Conservation (phyloP, 2,329 filamentous ascomycete species). For the Epichloe festucae region DNA sequence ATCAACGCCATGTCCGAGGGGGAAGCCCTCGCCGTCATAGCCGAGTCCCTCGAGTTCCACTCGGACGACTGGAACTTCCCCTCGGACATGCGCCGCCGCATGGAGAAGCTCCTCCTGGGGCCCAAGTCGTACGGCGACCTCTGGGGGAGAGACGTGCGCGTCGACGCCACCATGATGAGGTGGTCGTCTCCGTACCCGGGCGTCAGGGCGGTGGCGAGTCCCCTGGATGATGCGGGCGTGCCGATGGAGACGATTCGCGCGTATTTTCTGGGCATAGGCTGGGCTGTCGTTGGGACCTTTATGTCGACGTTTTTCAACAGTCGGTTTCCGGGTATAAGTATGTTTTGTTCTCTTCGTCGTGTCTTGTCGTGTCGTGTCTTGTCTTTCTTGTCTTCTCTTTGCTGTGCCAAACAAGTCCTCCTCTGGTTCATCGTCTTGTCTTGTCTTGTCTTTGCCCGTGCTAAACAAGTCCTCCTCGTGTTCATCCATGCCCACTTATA, state of each 20-base stretch:
- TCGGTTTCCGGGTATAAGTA: conserved; percentile 24
- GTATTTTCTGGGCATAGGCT: conserved; percentile 25
- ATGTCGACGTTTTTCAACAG: conserved; percentile 29
- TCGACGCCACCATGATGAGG: conserved; percentile 26
- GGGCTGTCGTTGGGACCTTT: conserved; percentile 14
- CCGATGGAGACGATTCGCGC: conserved; percentile 29
- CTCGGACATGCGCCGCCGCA: conserved; percentile 27
- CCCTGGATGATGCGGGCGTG: conserved; percentile 20
- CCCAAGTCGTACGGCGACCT: conserved; percentile 26
- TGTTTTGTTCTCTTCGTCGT: not conserved
- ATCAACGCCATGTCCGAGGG: conserved; percentile 30
- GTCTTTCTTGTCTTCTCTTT: too few relatives aligned
- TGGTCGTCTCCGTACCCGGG: conserved; percentile 30
- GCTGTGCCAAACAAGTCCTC: too few relatives aligned
- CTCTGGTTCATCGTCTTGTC: too few relatives aligned
- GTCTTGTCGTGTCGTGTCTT: too few relatives aligned
- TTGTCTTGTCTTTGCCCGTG: too few relatives aligned
- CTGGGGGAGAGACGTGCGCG: conserved; percentile 26
- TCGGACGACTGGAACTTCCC: conserved; percentile 31
- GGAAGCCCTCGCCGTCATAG: conserved; percentile 26
- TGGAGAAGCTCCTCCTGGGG: conserved; percentile 24
- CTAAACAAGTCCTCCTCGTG: too few relatives aligned
- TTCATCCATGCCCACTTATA: too few relatives aligned
- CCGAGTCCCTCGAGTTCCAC: conserved; percentile 25
- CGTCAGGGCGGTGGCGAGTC: conserved; percentile 27